These are phyloP conservation scores for Obba rivulosa DNA, from an alignment of 768 basidiomycete species.

Conservation along the genomic window DNA sequence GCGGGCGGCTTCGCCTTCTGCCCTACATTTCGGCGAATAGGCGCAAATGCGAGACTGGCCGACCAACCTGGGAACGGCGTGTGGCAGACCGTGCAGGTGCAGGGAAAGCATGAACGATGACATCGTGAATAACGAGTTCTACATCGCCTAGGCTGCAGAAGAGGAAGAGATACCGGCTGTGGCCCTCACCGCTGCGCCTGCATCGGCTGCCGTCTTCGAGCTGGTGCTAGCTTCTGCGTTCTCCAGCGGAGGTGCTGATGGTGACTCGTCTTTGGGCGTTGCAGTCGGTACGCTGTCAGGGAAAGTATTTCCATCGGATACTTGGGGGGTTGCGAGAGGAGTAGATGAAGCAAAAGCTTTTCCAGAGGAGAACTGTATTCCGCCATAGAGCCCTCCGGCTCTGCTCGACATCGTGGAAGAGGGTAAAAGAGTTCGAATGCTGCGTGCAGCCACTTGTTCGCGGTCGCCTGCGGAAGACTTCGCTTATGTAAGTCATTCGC, in stretches of 20 bases:
- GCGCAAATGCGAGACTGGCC: slow-evolving; percentile 84
- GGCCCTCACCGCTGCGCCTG: slow-evolving; percentile 37
- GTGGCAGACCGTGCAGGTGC: slow-evolving; percentile 8
- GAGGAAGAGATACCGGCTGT: slow-evolving; percentile 53
- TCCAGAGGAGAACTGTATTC: slow-evolving; percentile 76
- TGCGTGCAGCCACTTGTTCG: too few relatives aligned
- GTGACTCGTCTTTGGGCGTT: slow-evolving; percentile 6
- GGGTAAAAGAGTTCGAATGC: slow-evolving; percentile 8
- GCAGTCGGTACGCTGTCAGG: slow-evolving; percentile 21
- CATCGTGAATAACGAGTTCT: slow-evolving; percentile 48
- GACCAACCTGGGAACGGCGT: slow-evolving; percentile 68
- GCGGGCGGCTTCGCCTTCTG: slow-evolving; percentile 54
- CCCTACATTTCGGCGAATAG: slow-evolving; percentile 55
- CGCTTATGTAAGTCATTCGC: too few relatives aligned
- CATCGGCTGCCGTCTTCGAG: slow-evolving; percentile 17
- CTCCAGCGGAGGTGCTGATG: slow-evolving; percentile 22
- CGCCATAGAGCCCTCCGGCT: slow-evolving; percentile 83
- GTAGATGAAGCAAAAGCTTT: slow-evolving; percentile 46
- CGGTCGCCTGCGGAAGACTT: too few relatives aligned
- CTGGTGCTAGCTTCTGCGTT: slow-evolving; percentile 21
- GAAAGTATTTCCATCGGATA: slow-evolving; percentile 13
- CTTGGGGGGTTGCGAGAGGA: slow-evolving; percentile 15
- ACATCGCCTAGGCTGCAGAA: slow-evolving; percentile 39
- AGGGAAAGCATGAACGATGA: slow-evolving; percentile 22
- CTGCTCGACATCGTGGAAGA: slow-evolving; percentile 58